A percentile compares a stretch with the other conserved stretches of the same genome.
Evolutionary conservation across 2,329 filamentous ascomycete genomes (phyloP).

Genomic region (Colletotrichum cuscutae): DNA sequence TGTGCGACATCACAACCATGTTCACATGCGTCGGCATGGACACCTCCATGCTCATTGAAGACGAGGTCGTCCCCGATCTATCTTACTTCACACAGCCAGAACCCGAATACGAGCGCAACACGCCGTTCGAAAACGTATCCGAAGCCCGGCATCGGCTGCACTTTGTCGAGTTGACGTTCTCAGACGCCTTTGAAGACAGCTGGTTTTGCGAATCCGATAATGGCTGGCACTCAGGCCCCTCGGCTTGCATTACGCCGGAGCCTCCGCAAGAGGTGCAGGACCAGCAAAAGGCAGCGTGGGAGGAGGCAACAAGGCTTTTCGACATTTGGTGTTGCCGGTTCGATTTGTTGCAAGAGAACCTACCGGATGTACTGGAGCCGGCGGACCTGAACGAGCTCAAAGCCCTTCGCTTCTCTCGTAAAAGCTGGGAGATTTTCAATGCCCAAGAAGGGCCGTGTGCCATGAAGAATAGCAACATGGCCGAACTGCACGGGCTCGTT

Average conservation of each 20-base stretch:
- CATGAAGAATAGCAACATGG: not conserved
- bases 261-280: not conserved
- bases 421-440: constrained; percentile 17
- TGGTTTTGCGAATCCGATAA: not conserved
- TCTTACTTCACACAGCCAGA: constrained; percentile 18
- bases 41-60: constrained; percentile 16
- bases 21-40: constrained; percentile 27
- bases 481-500: not conserved
- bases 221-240: not conserved
- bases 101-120: not conserved
- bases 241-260: not conserved
- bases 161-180: constrained; percentile 6
- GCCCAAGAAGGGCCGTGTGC: constrained; percentile 5
- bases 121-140: constrained; percentile 3
- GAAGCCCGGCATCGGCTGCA: constrained; percentile 18
- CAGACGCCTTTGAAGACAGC: constrained; percentile 1
- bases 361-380: not conserved
- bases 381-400: constrained; percentile 12
- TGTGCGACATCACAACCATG: constrained; percentile 24
- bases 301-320: not conserved
- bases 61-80: constrained; percentile 18
- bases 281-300: not conserved
- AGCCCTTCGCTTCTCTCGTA: constrained; percentile 6
- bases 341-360: constrained; percentile 1
- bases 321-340: constrained; percentile 15